Evolutionary conservation across 371 early-diverging fungal species (phyloP).

Genomic region (Neoconidiobolus thromboides): DNA sequence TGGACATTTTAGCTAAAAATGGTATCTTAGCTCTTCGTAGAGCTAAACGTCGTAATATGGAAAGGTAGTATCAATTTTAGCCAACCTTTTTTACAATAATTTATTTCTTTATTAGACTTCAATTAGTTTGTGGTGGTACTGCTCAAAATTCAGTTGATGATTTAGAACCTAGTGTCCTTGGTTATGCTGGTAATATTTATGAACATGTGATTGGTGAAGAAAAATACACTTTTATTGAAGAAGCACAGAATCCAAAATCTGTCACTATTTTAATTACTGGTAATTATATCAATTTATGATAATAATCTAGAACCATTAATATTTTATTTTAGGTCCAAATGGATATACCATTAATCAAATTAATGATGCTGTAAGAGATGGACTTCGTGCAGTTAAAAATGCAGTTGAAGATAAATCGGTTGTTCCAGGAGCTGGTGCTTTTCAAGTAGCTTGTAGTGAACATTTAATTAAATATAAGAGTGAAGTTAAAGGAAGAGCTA

Average conservation of each 20-base stretch:
- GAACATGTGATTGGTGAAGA: constrained; percentile 97
- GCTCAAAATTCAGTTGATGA: constrained; percentile 97
- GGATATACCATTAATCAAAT: constrained; percentile 89
- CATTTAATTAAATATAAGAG: constrained; percentile 77
- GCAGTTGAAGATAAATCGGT: constrained; percentile 85
- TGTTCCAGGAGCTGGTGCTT: constrained; percentile 94
- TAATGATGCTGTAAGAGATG: constrained; percentile 95
- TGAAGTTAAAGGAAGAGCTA: constrained; percentile 78
- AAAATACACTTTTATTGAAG: constrained; percentile 99
- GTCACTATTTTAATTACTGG: constrained; percentile 96
- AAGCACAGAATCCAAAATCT: constrained; percentile 80
- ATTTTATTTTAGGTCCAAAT: constrained; percentile 48
- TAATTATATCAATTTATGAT: constrained; percentile 3
- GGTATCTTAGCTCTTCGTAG: constrained; percentile 96
- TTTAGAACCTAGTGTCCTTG: constrained; percentile 69
- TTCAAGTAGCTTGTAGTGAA: constrained; percentile 71
- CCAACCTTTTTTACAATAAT: neutral
- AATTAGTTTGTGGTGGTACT: constrained; percentile 91
- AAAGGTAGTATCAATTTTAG: constrained; percentile 37
- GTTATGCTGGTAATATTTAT: constrained; percentile 87
- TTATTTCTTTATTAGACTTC: constrained; percentile 30
- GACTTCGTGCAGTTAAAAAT: constrained; percentile 94
- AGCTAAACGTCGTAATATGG: constrained; percentile 99
- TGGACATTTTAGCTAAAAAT: constrained; percentile 95
- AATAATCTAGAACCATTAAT: neutral